Conservation (phyloP, 192 early-diverging fungal genomes). For the Podila clonocystis region DNA sequence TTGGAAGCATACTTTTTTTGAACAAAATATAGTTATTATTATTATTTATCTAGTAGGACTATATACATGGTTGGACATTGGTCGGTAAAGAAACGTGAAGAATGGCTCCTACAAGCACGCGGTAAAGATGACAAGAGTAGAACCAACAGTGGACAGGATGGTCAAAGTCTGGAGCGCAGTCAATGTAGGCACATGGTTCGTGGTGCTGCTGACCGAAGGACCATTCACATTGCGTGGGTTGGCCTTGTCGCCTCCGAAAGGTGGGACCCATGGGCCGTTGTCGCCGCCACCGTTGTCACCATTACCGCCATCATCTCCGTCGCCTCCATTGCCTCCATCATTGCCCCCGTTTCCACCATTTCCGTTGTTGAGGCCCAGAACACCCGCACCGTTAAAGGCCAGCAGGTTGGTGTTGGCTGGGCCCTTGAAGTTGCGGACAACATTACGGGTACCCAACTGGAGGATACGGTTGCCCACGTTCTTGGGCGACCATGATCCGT, state of each 20-base stretch:
- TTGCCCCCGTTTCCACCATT: neutral
- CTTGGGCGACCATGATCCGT: slow-evolving; percentile 41
- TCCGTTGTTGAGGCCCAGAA: slow-evolving; percentile 10
- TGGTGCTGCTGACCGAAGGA: slow-evolving; percentile 19
- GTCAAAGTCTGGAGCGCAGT: slow-evolving; percentile 30
- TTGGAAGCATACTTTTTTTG: neutral
- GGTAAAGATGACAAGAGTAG: slow-evolving; percentile 12
- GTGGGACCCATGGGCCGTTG: slow-evolving; percentile 3
- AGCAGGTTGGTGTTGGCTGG: slow-evolving; percentile 50
- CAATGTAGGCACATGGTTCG: slow-evolving; percentile 25
- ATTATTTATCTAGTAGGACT: neutral
- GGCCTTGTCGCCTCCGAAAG: neutral
- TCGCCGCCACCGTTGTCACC: neutral
- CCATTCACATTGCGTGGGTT: slow-evolving; percentile 2
- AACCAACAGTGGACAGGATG: slow-evolving; percentile 18
- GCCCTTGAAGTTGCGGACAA: slow-evolving; percentile 32
- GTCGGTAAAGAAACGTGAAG: no score
- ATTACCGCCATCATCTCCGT: neutral
- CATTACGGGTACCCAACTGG: slow-evolving; percentile 47
- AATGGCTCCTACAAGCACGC: slow-evolving; percentile 5
- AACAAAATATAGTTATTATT: slow-evolving; percentile 5
- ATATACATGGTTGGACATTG: no score
- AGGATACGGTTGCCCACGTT: slow-evolving; percentile 31
- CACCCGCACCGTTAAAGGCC: slow-evolving; percentile 48
- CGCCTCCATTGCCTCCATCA: neutral